Base-by-base conservation (phyloP, 1,139 yeast species). In the Lodderomyces metapsilosis region DNA sequence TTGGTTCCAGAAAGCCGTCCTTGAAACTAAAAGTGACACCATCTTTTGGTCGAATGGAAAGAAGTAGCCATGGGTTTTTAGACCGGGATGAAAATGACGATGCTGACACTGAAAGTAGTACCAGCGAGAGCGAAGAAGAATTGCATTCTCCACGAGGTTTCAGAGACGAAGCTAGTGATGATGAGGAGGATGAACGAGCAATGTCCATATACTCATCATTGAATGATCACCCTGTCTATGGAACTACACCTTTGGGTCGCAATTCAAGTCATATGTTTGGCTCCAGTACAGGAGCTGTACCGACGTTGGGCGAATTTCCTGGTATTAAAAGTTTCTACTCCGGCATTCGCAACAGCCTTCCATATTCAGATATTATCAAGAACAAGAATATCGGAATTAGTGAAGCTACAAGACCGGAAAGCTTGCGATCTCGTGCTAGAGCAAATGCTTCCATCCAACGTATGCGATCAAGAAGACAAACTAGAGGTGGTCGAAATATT, bases 381-480 rank as follows among this genome's bases (percentile, higher is more conserved):
- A 37, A 43, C 9, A 43, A 42, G 20, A 22, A 44, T 2, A 47
- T 59, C 7, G 42, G 58, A 1, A 61, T 59, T 41, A 67, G 62
- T 18, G 71, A 65, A 15, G 51, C 54, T 12, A 68, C 71, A 5
- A 57, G 56, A 16, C 41, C 41, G 0, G 66, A 59, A 21, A 62
- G 58, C 37, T 50, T 62, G 5, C 63, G 80, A 45, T 79, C 84
- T 4, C 68, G 72, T 34, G 87, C 80, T 49, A 64, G 87, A 49
- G 87, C 87, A 0, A 82, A 80, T 54, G 87, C 87, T 0, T 80
- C 86, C 0, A 60, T 83, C 33, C 74, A 79, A 46, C 67, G 89
- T 58, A 80, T 82, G 73, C 71, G 78, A 47, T 76, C 78, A 30
- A 65, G 86, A 45, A 62, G 87, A 44, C 74, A 74, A 53, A 78